phyloP scores from a whole-genome alignment of 2,329 filamentous ascomycete genomes.

The Phoma sp. region DNA sequence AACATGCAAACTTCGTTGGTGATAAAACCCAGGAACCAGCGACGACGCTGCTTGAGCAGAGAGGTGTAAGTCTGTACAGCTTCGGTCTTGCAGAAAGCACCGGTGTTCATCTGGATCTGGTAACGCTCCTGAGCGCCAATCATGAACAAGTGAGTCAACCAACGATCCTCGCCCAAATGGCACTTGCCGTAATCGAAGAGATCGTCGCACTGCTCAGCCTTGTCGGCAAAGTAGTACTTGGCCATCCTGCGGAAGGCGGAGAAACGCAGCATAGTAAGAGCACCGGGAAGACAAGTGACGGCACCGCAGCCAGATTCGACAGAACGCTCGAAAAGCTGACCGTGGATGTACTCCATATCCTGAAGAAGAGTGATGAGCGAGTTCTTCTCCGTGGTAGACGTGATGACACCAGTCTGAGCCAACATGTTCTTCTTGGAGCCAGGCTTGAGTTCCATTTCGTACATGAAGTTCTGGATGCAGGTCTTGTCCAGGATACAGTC shows the following conservation, averaged over 20 bases:
- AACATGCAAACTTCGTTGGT: slow-evolving; percentile 99
- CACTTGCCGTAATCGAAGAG: slow-evolving; percentile 97
- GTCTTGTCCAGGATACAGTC: slow-evolving; percentile 92
- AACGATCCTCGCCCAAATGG: slow-evolving; percentile 92
- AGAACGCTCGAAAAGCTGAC: slow-evolving; percentile 92
- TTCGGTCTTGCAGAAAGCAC: slow-evolving; percentile 97
- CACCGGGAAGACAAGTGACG: slow-evolving; percentile 92
- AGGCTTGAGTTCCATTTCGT: slow-evolving; percentile 96
- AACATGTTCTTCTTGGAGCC: slow-evolving; percentile 92
- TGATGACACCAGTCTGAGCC: slow-evolving; percentile 97
- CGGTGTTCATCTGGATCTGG: slow-evolving; percentile 97
- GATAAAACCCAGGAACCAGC: slow-evolving; percentile 97
- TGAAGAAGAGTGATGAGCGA: slow-evolving; percentile 90
- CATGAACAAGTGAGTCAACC: slow-evolving; percentile 99
- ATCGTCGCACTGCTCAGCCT: slow-evolving; percentile 92
- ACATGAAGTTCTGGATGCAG: slow-evolving; percentile 96
- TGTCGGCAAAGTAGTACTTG: slow-evolving; percentile 98
- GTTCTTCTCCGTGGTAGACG: slow-evolving; percentile 86
- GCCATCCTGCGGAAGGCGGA: slow-evolving; percentile 97
- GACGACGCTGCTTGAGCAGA: slow-evolving; percentile 88
- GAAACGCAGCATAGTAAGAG: slow-evolving; percentile 93
- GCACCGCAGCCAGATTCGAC: slow-evolving; percentile 94
- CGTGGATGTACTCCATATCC: slow-evolving; percentile 98
- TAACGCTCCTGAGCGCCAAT: slow-evolving; percentile 91
- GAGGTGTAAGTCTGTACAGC: slow-evolving; percentile 87